Conservation (phyloP, 805 yeast species). For the Yamadazyma akitaensis region DNA sequence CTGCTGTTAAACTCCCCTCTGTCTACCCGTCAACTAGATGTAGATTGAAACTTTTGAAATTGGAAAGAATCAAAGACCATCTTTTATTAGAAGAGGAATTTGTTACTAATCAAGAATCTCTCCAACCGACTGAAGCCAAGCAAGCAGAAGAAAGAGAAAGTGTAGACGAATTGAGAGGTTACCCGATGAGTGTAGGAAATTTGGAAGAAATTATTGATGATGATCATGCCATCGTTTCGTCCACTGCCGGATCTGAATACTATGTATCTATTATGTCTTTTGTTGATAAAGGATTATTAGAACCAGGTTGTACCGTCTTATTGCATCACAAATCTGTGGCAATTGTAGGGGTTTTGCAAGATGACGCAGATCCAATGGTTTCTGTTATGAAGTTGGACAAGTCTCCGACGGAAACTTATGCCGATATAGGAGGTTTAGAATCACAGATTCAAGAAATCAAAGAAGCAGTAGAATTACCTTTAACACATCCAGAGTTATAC, state of each 20-base stretch:
- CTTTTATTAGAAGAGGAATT: slow-evolving; percentile 91
- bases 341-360: slow-evolving; percentile 96
- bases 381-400: slow-evolving; percentile 97
- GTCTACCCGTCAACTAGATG: slow-evolving; percentile 94
- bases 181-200: slow-evolving; percentile 95
- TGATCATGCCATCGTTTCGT: slow-evolving; percentile 97
- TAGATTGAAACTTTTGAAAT: slow-evolving; percentile 80
- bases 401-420: slow-evolving; percentile 94
- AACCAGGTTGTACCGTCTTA: slow-evolving; percentile 95
- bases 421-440: slow-evolving; percentile 97
- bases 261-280: slow-evolving; percentile 93
- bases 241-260: slow-evolving; percentile 95
- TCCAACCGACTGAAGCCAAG: slow-evolving; percentile 94
- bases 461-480: slow-evolving; percentile 93
- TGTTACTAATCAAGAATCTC: slow-evolving; percentile 88
- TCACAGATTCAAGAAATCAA: slow-evolving; percentile 95
- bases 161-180: slow-evolving; percentile 92
- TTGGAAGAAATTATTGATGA: slow-evolving; percentile 96
- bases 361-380: slow-evolving; percentile 97
- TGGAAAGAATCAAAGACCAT: slow-evolving; percentile 97
- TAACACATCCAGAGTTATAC: slow-evolving; percentile 93
- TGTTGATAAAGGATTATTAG: slow-evolving; percentile 92
- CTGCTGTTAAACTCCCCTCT: slow-evolving; percentile 77
- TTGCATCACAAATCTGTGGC: slow-evolving; percentile 94
- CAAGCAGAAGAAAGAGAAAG: slow-evolving; percentile 95